Conservation (phyloP, 2,329 filamentous ascomycete genomes). For the Beauveria caledonica region DNA sequence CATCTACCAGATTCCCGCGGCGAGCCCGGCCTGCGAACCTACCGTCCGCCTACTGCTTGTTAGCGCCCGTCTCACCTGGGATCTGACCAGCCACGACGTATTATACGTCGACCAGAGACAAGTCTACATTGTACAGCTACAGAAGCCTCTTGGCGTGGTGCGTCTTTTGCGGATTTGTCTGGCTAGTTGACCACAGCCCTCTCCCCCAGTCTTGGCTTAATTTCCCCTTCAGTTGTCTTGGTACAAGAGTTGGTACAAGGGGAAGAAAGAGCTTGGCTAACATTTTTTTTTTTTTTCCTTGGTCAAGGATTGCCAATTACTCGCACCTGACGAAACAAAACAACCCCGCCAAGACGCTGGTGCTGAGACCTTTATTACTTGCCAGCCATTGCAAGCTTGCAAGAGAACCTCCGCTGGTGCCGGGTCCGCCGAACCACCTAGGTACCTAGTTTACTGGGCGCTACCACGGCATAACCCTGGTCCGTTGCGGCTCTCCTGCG, state of each 20-base stretch:
- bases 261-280: neutral
- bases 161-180: neutral
- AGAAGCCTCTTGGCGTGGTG: no score
- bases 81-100: no score
- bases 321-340: neutral
- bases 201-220: neutral
- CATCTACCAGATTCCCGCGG: neutral
- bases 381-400: neutral
- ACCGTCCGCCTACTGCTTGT: neutral
- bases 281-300: neutral
- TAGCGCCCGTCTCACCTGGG: neutral
- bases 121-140: no score
- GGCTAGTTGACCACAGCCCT: neutral
- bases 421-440: slow-evolving; percentile 10
- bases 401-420: slow-evolving; percentile 3
- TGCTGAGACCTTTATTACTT: neutral
- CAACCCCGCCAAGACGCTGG: neutral
- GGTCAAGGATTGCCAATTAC: neutral
- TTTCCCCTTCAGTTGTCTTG: neutral
- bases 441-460: neutral
- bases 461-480: slow-evolving; percentile 3
- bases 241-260: neutral
- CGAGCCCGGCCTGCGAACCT: neutral
- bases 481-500: neutral
- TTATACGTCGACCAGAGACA: no score